Base-by-base conservation (phyloP, 805 yeast species). In the Candida vartiovaarae region DNA sequence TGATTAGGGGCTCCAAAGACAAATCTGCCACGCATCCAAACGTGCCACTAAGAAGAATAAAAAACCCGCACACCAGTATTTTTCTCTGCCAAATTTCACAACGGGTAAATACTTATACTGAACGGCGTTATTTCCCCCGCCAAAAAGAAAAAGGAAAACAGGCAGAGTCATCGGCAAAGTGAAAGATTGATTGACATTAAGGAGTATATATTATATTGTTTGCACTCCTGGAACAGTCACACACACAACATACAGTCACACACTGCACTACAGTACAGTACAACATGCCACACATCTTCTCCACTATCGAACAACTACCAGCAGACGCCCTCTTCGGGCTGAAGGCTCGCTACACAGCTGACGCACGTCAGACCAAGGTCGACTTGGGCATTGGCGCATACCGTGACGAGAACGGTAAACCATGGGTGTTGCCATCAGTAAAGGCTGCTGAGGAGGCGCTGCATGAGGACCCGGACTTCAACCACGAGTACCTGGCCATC, bases 401-500 rank as follows among this genome's bases (percentile, higher is more conserved):
- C 66, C 71, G 87, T 61, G 86, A 81, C 61, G 75, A 78, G 55
- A 55, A 64, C 48, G 87, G 86, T 40, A 78, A 78, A 62, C 86
- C 87, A 34, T 80, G 84, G 83, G 76, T 81, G 38, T 66, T 81
- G 39, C 85, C 85, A 25, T 76, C 85, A 25, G 91, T 85, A 8
- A 70, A 63, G 49, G 59, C 66, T 42, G 95, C 95, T 37, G 95
- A 88, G 65, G 62, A 67, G 42, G 63, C 75, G 55, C 67, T 89
- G 46, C 78, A 80, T 32, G 63, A 68, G 34, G 76, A 80, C 37
- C 75, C 79, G 9, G 68, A 61, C 38, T 82, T 75, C 66, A 85
- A 87, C 70, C 96, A 89, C 65, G 97, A 89, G 65, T 89, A 89
- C 65, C 71, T 88, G 49, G 80, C 86, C n/a, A 89, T 89, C 57